Base-by-base conservation (phyloP, 495 filamentous ascomycete genomes). In the Filosporella fistucella region DNA sequence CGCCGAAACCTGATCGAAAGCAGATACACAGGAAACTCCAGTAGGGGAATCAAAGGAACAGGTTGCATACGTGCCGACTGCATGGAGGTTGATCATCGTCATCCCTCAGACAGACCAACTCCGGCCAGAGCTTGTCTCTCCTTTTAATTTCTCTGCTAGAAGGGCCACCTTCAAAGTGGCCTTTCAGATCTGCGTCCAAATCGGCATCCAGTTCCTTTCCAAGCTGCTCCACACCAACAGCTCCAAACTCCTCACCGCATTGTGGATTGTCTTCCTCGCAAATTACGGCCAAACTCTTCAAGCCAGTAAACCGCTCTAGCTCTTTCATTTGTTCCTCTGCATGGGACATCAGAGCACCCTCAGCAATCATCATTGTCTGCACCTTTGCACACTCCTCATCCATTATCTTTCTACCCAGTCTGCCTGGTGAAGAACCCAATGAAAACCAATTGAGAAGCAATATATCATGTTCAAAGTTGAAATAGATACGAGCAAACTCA, bases 341-440 rank as follows among this genome's bases (percentile, higher is more conserved):
- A 28, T 46, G 43, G 13, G 13, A 7, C 2, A 46, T 2, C 11
- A 46, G 16, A 14, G 16, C 32, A 20, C n/a, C 20, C 23, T 46
- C 43, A 37, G 21, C 16, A 14, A 46, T 46, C 43, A 46, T 46
- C 29, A 46, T 17, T 10, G 4, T 14, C 32, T 36, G n/a, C 29
- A 46, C 16, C 12, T 21, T 6, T 13, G 13, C 2, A 32, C 24
- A 20, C 23, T 46, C 43, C 4, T 23, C 10, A n/a, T 36, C 43
- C 3, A 29, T 10, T 1, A 46, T 22, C 14, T 46, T 46, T 20
- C 43, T 37, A 2, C 32, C 21, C 3, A 46, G 20, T 6, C 30
- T 5, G 11, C 43, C 43, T 3, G 43, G 43, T 20, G 43, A 16
- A 5, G 8, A 7, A 25, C 30, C 43, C 21, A 36, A 14, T 3